Evolutionary conservation across 768 basidiomycete species (phyloP).

Genomic region (Pleurotus salmoneostramineus): DNA sequence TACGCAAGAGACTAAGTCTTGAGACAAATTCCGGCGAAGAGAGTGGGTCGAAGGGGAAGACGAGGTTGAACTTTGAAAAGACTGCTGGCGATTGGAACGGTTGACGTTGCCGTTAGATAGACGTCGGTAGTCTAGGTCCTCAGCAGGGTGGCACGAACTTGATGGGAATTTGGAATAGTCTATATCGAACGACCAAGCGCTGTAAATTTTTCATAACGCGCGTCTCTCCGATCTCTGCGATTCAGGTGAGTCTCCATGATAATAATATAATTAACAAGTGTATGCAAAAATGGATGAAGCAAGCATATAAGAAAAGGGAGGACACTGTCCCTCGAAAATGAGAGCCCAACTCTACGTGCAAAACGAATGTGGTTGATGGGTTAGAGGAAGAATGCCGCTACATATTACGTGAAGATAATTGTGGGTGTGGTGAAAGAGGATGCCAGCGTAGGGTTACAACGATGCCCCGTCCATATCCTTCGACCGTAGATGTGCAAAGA

Average conservation of each 20-base stretch:
- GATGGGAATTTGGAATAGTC: conserved; percentile 3
- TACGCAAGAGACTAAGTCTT: conserved; percentile 11
- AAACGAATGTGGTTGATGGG: conserved; percentile 6
- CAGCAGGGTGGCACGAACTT: not conserved
- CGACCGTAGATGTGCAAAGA: not conserved
- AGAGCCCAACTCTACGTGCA: not conserved
- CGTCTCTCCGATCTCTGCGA: not conserved
- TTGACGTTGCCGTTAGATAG: too few species aligned
- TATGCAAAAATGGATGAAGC: not conserved
- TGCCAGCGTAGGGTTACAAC: not conserved
- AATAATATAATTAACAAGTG: not conserved
- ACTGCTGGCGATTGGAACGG: too few species aligned
- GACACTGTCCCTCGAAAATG: not conserved
- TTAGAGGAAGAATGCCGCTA: not conserved
- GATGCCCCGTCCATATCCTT: not conserved
- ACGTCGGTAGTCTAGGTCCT: too few species aligned
- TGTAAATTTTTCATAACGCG: not conserved
- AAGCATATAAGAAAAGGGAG: not conserved
- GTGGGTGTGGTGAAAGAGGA: not conserved
- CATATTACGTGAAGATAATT: conserved; percentile 4
- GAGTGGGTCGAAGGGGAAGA: not conserved
- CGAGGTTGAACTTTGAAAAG: too few species aligned
- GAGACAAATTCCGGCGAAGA: conserved; percentile 6
- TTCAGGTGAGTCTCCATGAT: not conserved
- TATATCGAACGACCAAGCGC: not conserved